These are phyloP conservation scores for Pachyrhizus erosus DNA, from an alignment of 306 rosid species.

Conservation along the genomic window DNA sequence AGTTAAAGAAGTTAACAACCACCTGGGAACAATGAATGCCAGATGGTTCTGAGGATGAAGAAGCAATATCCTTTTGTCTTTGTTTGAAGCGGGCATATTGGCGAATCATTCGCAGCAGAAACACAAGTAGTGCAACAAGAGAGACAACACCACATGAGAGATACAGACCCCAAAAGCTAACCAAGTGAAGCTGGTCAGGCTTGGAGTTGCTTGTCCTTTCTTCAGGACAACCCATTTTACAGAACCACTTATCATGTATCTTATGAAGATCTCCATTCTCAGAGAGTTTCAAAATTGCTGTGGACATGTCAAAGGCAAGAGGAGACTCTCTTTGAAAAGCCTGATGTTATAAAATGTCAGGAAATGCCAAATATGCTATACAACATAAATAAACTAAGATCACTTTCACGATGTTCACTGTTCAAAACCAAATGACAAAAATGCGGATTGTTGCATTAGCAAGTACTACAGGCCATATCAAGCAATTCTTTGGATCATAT, in stretches of 20 bases:
- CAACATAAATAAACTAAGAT: not conserved
- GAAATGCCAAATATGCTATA: constrained; percentile 17
- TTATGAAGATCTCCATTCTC: constrained; percentile 84
- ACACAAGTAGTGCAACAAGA: constrained; percentile 56
- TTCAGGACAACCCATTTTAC: constrained; percentile 79
- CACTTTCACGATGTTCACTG: constrained; percentile 5
- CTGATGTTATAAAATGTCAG: constrained; percentile 56
- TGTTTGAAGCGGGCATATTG: constrained; percentile 67
- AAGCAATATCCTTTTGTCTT: constrained; percentile 47
- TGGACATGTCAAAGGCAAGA: constrained; percentile 86
- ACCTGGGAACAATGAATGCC: constrained; percentile 57
- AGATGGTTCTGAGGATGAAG: constrained; percentile 49
- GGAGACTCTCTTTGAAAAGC: constrained; percentile 92
- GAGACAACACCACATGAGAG: constrained; percentile 60
- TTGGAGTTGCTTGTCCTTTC: constrained; percentile 55
- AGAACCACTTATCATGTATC: constrained; percentile 77
- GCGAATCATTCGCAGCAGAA: constrained; percentile 59
- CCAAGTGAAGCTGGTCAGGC: constrained; percentile 68
- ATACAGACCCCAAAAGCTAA: constrained; percentile 94
- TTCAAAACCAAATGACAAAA: constrained; percentile 4
- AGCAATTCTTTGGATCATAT: not conserved
- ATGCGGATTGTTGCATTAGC: constrained; percentile 14
- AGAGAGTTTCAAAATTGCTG: constrained; percentile 82
- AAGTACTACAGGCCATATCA: constrained; percentile 1
- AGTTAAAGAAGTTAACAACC: constrained; percentile 64